Conservation (phyloP, 2,329 filamentous ascomycete genomes). For the Fusarium liriodendri region DNA sequence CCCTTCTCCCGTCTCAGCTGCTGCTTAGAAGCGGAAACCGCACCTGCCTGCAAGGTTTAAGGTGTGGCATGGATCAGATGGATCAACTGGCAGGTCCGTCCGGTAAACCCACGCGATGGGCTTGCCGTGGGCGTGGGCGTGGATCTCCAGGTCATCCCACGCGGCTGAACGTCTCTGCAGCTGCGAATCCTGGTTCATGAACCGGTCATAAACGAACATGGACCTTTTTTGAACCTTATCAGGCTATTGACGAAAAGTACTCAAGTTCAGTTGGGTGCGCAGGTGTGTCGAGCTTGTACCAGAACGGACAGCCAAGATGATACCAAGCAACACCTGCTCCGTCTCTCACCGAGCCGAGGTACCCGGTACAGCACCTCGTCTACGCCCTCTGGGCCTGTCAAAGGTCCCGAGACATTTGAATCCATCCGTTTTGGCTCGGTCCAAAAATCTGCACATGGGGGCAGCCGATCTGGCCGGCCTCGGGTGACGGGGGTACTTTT, state of each 20-base stretch:
- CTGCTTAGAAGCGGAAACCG: background rate
- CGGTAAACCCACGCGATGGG: background rate
- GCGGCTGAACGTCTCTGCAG: background rate
- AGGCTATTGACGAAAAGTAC: background rate
- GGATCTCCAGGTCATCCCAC: background rate
- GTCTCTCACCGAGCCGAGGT: background rate
- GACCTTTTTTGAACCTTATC: background rate
- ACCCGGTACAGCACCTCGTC: background rate
- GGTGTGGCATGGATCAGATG: background rate
- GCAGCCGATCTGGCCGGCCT: slow-evolving; percentile 17
- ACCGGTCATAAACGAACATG: background rate
- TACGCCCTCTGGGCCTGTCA: background rate
- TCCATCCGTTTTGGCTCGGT: background rate
- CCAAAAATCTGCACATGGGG: slow-evolving; percentile 4
- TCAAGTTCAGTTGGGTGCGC: background rate
- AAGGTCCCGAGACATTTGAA: background rate
- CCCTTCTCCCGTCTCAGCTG: background rate
- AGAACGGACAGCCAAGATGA: background rate
- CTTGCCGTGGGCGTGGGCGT: background rate
- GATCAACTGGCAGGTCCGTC: background rate
- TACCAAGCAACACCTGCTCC: background rate
- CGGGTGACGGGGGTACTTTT: background rate
- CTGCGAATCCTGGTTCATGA: background rate
- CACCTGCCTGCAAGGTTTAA: background rate
- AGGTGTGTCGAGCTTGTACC: background rate